Base-by-base conservation (phyloP, 371 early-diverging fungal genomes). In the Haplosporangium sp. region DNA sequence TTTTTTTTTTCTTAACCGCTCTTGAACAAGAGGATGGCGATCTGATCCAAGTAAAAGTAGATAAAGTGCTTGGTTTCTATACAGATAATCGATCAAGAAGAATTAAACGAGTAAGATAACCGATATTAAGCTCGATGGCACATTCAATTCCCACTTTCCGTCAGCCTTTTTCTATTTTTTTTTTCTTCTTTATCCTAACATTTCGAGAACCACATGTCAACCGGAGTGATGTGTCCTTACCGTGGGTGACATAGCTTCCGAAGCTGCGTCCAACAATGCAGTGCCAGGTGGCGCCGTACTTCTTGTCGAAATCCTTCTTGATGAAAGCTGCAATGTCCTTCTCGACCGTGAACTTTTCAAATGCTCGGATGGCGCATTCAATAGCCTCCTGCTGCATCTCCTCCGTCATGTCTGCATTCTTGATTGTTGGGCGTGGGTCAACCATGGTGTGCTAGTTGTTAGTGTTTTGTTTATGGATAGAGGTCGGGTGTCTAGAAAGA, bases 341-440 rank as follows among this genome's bases (percentile, higher is more conserved):
- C 82, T 98, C 98, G 64, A 96, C 92, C 69, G 92, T 94, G 89
- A 91, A 95, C 80, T 95, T 95, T 63, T 95, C 95, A 84, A 97
- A 91, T 23, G 98, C 98, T 70, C 91, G 91, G 61, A 92, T 90
- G 54, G 97, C 95, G 73, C 94, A 90, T 75, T 97, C 96, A 50
- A 98, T 88, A 66, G 96, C 96, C 73, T 95, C 97, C 80, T 92
- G 93, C 84, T 97, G 98, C 95, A 97, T 95, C 80, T 95, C 96
- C 77, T 98, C 98, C 74, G 89, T 82, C 99, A 99, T 99, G 87
- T 99, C 99, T 45, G 94, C 98, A 79, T 96, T 97, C 90, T 98
- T 98, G 86, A 98, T 92, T 54, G 72, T 65, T 38, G 74, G 67
- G 56, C 59, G 64, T 50, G 61, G 65, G 41, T 68, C 69, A 23